Evolutionary conservation across 768 basidiomycete genomes (phyloP).

Genomic region (Naganishia onofrii): DNA sequence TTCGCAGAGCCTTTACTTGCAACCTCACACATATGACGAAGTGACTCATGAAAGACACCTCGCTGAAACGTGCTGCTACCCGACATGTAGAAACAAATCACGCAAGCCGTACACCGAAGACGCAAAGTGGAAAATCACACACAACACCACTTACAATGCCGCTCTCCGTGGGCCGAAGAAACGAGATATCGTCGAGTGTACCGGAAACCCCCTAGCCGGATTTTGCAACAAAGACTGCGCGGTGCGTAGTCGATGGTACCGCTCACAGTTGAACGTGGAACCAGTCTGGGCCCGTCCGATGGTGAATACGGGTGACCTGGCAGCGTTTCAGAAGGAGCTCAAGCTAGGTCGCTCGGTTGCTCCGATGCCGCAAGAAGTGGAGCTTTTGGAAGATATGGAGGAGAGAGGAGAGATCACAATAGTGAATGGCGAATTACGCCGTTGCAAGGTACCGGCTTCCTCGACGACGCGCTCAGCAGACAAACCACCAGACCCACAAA

Average conservation of each 20-base stretch:
- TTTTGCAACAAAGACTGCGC: constrained; percentile 41
- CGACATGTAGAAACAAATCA: constrained; percentile 40
- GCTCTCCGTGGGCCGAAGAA: constrained; percentile 9
- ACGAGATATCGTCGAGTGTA: constrained; percentile 34
- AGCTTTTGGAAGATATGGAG: constrained; percentile 43
- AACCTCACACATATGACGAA: constrained; percentile 42
- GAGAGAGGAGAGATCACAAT: constrained; percentile 35
- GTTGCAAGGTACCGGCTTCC: too few relatives aligned
- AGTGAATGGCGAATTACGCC: constrained; percentile 14
- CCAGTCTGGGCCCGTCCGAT: constrained; percentile 34
- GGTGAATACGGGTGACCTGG: constrained; percentile 25
- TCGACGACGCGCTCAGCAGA: neutral
- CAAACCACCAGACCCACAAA: neutral
- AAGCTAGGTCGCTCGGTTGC: neutral
- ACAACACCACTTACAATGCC: constrained; percentile 4
- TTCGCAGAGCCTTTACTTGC: constrained; percentile 38
- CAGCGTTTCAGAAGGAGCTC: constrained; percentile 8
- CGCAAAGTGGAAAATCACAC: constrained; percentile 14
- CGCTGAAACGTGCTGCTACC: constrained; percentile 44
- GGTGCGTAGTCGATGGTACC: constrained; percentile 42
- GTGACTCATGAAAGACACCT: constrained; percentile 48
- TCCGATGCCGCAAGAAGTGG: constrained; percentile 29
- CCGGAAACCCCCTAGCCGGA: constrained; percentile 47
- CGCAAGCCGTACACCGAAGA: constrained; percentile 32
- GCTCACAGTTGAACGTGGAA: constrained; percentile 34